Evolutionary conservation across 2,329 filamentous ascomycete genomes (phyloP).

Genomic region (Hypomyces rosellus): DNA sequence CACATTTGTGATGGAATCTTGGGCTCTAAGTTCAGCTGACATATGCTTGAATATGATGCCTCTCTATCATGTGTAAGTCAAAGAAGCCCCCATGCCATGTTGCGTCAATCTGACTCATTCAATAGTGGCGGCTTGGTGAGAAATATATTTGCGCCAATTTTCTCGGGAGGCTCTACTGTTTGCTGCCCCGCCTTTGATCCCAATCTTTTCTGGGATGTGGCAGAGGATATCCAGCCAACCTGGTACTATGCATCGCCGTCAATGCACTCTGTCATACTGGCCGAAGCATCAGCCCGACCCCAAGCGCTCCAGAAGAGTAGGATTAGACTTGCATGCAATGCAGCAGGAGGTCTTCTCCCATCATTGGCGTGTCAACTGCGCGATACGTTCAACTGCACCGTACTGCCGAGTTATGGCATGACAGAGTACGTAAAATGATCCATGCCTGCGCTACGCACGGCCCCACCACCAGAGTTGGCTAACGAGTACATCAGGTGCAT

Average conservation of each 20-base stretch:
- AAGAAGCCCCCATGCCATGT: not conserved
- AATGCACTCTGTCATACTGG: slow-evolving; percentile 50
- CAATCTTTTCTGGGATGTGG: slow-evolving; percentile 49
- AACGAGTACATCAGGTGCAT: slow-evolving; percentile 35
- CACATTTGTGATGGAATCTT: slow-evolving; percentile 47
- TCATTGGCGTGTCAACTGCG: slow-evolving; percentile 42
- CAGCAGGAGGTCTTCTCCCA: slow-evolving; percentile 46
- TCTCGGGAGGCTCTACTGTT: slow-evolving; percentile 47
- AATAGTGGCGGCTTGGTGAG: slow-evolving; percentile 44
- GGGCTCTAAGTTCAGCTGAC: slow-evolving; percentile 41
- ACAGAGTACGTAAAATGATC: slow-evolving; percentile 36
- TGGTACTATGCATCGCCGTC: slow-evolving; percentile 55
- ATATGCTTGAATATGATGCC: slow-evolving; percentile 56
- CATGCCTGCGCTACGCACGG: not conserved
- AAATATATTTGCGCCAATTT: slow-evolving; percentile 48
- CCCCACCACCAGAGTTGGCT: not conserved
- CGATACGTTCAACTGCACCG: slow-evolving; percentile 44
- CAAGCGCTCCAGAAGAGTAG: slow-evolving; percentile 35
- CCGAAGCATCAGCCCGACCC: slow-evolving; percentile 34
- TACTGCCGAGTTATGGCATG: slow-evolving; percentile 54
- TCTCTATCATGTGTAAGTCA: slow-evolving; percentile 47
- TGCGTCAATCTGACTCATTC: slow-evolving; percentile 7
- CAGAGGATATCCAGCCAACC: slow-evolving; percentile 40
- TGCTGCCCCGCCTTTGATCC: slow-evolving; percentile 50
- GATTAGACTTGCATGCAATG: slow-evolving; percentile 50